phyloP scores from a whole-genome alignment of 352 stramenopile genomes.

The Phytophthora pini region DNA sequence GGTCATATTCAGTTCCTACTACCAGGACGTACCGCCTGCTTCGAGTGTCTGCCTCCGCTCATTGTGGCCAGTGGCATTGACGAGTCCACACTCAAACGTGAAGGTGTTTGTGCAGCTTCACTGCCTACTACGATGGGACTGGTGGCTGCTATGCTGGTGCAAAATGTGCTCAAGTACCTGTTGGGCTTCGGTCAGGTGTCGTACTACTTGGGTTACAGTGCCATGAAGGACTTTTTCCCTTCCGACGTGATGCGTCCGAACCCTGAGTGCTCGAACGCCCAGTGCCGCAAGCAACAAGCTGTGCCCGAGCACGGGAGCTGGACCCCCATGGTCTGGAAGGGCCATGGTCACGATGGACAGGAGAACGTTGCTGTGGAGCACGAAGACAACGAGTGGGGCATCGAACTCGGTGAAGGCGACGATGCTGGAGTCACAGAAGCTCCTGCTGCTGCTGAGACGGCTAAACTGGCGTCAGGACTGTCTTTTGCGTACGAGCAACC shows the following conservation, averaged over 20 bases:
- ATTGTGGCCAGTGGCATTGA: conserved; percentile 88
- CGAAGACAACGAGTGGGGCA: conserved; percentile 89
- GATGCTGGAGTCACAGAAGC: conserved; percentile 7
- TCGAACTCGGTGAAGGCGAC: conserved; percentile 62
- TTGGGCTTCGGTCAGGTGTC: conserved; percentile 87
- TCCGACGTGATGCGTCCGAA: conserved; percentile 84
- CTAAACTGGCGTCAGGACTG: conserved; percentile 53
- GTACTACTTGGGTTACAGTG: conserved; percentile 90
- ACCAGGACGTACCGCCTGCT: conserved; percentile 87
- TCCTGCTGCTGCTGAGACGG: conserved; percentile 15
- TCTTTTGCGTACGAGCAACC: conserved; percentile 70
- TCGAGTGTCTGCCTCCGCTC: conserved; percentile 88
- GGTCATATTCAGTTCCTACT: conserved; percentile 91
- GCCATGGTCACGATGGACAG: conserved; percentile 59
- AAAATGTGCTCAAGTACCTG: conserved; percentile 91
- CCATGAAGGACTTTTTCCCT: conserved; percentile 90
- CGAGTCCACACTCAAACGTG: conserved; percentile 87
- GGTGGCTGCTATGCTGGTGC: conserved; percentile 85
- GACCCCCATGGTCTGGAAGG: conserved; percentile 78
- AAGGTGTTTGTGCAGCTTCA: conserved; percentile 89
- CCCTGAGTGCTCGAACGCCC: conserved; percentile 79
- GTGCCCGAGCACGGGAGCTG: conserved; percentile 51
- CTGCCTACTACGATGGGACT: conserved; percentile 92
- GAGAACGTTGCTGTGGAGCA: conserved; percentile 62
- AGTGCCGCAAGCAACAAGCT: conserved; percentile 79